These are phyloP conservation scores for Viola odorata DNA, from an alignment of 345 rosid species.

Conservation along the genomic window DNA sequence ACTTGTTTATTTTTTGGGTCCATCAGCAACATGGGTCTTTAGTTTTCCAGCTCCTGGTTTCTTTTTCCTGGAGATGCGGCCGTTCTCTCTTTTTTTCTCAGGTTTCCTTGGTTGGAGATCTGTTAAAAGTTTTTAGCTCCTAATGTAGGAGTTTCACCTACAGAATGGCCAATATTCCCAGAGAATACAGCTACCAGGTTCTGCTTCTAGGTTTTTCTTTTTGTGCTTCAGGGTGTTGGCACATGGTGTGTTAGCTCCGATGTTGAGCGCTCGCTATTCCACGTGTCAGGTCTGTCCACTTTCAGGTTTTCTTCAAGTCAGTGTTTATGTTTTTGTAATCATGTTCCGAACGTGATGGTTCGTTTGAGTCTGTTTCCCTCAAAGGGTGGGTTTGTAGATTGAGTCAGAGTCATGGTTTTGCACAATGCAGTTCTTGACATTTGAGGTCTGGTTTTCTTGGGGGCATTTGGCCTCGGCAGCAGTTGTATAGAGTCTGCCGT, in stretches of 20 bases:
- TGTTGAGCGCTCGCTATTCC: slow-evolving; percentile 10
- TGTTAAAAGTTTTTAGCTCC: slow-evolving; percentile 36
- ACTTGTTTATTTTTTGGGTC: slow-evolving; percentile 62
- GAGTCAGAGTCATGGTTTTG: slow-evolving; percentile 17
- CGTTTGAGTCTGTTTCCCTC: slow-evolving; percentile 27
- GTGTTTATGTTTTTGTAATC: slow-evolving; percentile 18
- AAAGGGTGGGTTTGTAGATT: slow-evolving; percentile 11
- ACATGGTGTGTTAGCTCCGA: slow-evolving; percentile 38
- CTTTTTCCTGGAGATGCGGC: slow-evolving; percentile 55
- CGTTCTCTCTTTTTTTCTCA: slow-evolving; percentile 49
- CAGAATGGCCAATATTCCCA: slow-evolving; percentile 36
- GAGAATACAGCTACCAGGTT: slow-evolving; percentile 46
- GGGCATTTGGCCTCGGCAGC: slow-evolving; percentile 47
- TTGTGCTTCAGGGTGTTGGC: slow-evolving; percentile 30
- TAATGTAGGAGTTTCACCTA: slow-evolving; percentile 13
- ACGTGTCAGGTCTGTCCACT: slow-evolving; percentile 17
- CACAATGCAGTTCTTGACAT: slow-evolving; percentile 11
- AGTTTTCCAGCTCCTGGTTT: slow-evolving; percentile 22
- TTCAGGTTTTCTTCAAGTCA: slow-evolving; percentile 17
- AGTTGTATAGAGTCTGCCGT: slow-evolving; percentile 31
- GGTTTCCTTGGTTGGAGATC: slow-evolving; percentile 36
- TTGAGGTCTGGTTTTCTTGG: slow-evolving; percentile 24
- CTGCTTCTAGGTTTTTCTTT: slow-evolving; percentile 24
- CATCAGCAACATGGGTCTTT: slow-evolving; percentile 50
- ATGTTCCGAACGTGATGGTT: slow-evolving; percentile 25